These are phyloP conservation scores for Termitomyces sp. DNA, from an alignment of 768 basidiomycete species.

Conservation along the genomic window DNA sequence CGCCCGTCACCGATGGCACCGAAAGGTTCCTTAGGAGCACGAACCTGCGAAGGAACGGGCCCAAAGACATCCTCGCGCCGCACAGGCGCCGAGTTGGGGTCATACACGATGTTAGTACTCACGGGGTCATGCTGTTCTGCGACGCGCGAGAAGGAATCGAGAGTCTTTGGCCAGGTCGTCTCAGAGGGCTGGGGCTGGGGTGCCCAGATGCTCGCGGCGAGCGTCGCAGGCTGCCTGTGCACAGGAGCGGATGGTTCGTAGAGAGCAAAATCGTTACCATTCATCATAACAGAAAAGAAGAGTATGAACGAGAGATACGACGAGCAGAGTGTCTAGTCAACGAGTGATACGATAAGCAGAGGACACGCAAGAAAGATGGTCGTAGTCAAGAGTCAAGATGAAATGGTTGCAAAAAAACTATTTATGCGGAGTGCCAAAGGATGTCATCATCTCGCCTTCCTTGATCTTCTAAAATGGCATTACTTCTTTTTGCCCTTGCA, in stretches of 20 bases:
- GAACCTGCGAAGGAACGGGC: slow-evolving; percentile 30
- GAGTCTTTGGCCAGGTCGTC: slow-evolving; percentile 62
- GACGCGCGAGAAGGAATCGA: slow-evolving; percentile 58
- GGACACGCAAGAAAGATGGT: slow-evolving; percentile 19
- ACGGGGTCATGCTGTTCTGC: slow-evolving; percentile 41
- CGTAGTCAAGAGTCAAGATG: slow-evolving; percentile 42
- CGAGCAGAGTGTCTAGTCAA: not conserved
- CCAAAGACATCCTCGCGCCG: slow-evolving; percentile 69
- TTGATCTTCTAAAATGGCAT: slow-evolving; percentile 16
- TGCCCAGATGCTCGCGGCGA: slow-evolving; percentile 73
- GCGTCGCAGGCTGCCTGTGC: slow-evolving; percentile 34
- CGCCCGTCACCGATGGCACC: slow-evolving; percentile 82
- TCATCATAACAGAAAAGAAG: slow-evolving; percentile 14
- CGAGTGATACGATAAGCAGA: not conserved
- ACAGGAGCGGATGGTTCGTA: slow-evolving; percentile 35
- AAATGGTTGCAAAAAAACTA: slow-evolving; percentile 12
- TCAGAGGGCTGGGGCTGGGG: slow-evolving; percentile 73
- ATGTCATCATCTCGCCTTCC: slow-evolving; percentile 1
- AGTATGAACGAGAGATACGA: not conserved
- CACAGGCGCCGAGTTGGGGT: slow-evolving; percentile 20
- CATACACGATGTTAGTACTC: slow-evolving; percentile 13
- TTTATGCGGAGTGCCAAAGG: slow-evolving; percentile 27
- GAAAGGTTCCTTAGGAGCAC: slow-evolving; percentile 25
- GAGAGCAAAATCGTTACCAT: slow-evolving; percentile 28
- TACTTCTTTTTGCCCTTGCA: not conserved